Evolutionary conservation across 176 grass and related monocot species (phyloP), one percentile per base, ranked within the genome.

Genomic region (Phoenix dactylifera): DNA sequence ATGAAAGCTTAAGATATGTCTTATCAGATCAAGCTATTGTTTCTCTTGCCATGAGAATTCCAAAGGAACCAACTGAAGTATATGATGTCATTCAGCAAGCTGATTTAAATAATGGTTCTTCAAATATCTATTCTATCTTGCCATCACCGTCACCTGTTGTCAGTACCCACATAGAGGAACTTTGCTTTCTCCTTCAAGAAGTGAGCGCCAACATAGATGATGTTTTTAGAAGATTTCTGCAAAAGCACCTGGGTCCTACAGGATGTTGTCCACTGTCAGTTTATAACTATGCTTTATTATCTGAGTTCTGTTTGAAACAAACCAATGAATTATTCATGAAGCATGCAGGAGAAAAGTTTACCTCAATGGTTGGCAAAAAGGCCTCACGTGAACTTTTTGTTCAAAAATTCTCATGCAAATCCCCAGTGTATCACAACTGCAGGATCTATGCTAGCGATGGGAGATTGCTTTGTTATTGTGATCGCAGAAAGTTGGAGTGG

Each of bases 351-450:
- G 69, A 77, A 24, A 89, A 82, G 65, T 74, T 81, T 49, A 70
- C 50, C 59, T 23, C 69, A 55, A 62, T 60, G 19, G 61, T 65
- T 72, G 69, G 53, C 70, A 86, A 84, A 83, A 90, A 80, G 77
- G 62, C 70, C 72, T 90, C 92, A 9, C 70, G 92, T 19, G 92
- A 90, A 59, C 72, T 79, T 55, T 96, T 96, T 68, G 82, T 90
- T 72, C 85, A 85, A 63, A 96, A 96, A 64, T 96, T 96, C 49
- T 90, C 92, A 17, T 96, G 92, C 54, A 96, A 96, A 65, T 82
- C 87, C 26, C 92, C 92, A 15, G 92, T 96, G 52, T 96, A 96
- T 80, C 92, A 96, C 67, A 90, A 96, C 54, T 96, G 92, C 74
- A 86, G 87, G 72, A 96, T 90, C 57, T 96, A 90, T 72, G 92